A percentile compares a stretch with the other conserved stretches of the same genome.
Conservation (phyloP, 768 basidiomycete species). For the Pisolithus microcarpus region DNA sequence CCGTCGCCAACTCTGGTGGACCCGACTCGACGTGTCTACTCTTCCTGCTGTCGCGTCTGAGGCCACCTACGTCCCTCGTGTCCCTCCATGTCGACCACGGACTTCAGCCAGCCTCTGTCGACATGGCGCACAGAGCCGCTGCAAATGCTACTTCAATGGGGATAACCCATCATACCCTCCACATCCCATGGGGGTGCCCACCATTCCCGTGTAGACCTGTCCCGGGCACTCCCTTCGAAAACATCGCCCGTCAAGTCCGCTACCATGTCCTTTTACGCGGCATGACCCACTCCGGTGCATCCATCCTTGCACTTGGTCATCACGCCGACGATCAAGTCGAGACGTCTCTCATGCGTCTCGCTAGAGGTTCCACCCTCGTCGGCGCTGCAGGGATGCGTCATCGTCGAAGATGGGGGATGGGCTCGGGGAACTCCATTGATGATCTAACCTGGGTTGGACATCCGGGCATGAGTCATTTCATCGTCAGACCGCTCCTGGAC, state of each 20-base stretch:
- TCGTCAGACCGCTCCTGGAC: conserved; percentile 62
- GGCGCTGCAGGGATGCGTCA: conserved; percentile 65
- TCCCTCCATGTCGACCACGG: conserved; percentile 66
- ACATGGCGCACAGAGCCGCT: conserved; percentile 48
- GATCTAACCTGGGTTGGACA: conserved; percentile 38
- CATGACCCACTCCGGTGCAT: conserved; percentile 33
- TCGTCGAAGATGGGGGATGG: conserved; percentile 77
- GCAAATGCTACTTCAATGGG: conserved; percentile 35
- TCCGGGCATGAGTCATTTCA: conserved; percentile 59
- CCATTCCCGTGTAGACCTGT: conserved; percentile 46
- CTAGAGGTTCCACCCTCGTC: conserved; percentile 45
- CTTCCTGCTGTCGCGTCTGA: conserved; percentile 50
- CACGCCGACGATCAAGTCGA: conserved; percentile 83
- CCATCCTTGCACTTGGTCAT: conserved; percentile 59
- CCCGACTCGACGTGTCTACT: conserved; percentile 77
- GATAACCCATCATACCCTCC: conserved; percentile 39
- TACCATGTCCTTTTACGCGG: conserved; percentile 43
- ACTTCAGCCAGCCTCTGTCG: conserved; percentile 50
- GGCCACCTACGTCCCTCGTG: conserved; percentile 31
- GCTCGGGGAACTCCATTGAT: conserved; percentile 26
- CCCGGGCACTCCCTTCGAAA: conserved; percentile 41
- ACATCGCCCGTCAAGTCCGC: conserved; percentile 51
- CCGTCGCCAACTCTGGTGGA: conserved; percentile 74
- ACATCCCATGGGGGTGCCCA: conserved; percentile 50
- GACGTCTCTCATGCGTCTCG: conserved; percentile 65